These are phyloP conservation scores for Dothiorella sarmentorum DNA, from an alignment of 2,329 filamentous ascomycete genomes.

Conservation along the genomic window DNA sequence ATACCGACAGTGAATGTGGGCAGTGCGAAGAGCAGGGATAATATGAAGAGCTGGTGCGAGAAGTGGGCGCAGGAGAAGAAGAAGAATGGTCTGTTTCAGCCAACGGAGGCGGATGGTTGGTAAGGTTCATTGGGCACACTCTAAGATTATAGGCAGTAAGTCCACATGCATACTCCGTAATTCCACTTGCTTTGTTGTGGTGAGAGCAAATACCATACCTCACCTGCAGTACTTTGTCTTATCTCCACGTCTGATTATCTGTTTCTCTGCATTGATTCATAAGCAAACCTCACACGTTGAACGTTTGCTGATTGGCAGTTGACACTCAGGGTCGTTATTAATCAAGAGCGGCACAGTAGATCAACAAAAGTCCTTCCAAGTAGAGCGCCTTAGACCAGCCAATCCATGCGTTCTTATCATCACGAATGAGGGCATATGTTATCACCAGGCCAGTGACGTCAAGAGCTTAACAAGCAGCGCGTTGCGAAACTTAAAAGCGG, in stretches of 20 bases:
- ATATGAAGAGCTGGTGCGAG: constrained; percentile 65
- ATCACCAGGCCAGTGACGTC: background rate
- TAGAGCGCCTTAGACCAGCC: background rate
- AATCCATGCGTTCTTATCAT: background rate
- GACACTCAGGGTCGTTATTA: background rate
- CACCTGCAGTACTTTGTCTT: too few relatives aligned
- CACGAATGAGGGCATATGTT: background rate
- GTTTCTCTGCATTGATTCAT: too few relatives aligned
- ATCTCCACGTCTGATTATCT: too few relatives aligned
- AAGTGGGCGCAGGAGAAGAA: constrained; percentile 60
- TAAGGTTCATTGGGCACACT: background rate
- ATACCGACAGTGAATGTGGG: constrained; percentile 92
- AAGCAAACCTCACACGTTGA: too few relatives aligned
- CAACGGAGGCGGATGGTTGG: constrained; percentile 21
- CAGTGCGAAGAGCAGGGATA: constrained; percentile 59
- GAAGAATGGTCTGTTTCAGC: constrained; percentile 57
- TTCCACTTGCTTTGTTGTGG: too few relatives aligned
- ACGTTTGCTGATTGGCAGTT: background rate
- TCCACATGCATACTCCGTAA: too few relatives aligned
- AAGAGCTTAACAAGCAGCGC: background rate
- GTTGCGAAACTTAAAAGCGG: background rate
- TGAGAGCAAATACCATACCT: too few relatives aligned
- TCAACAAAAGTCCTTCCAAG: background rate
- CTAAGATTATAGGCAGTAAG: too few relatives aligned
- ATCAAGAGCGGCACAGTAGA: background rate